These are phyloP conservation scores for Agaricus sinodeliciosus DNA, from an alignment of 768 basidiomycete genomes.

Conservation along the genomic window DNA sequence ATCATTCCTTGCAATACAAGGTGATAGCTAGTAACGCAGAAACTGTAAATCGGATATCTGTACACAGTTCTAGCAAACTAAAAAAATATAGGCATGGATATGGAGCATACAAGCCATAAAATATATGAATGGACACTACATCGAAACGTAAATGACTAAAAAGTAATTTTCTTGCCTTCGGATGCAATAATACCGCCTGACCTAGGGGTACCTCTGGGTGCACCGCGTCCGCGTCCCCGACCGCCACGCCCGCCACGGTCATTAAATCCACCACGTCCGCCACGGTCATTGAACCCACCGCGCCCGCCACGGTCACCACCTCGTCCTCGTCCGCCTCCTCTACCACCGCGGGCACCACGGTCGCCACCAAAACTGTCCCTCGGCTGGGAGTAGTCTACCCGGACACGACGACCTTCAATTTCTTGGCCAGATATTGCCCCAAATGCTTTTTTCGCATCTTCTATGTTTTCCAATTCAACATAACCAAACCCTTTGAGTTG, in stretches of 20 bases:
- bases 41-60: too few species aligned
- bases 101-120: not conserved
- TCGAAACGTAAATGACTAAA: constrained; percentile 21
- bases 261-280: constrained; percentile 26
- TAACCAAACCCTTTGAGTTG: constrained; percentile 94
- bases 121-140: not conserved
- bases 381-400: constrained; percentile 85
- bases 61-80: not conserved
- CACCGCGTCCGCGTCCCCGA: constrained; percentile 36
- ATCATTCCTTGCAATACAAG: too few species aligned
- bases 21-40: too few species aligned
- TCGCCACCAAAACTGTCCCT: constrained; percentile 56
- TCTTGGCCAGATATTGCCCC: constrained; percentile 63
- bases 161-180: constrained; percentile 66
- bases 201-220: constrained; percentile 41
- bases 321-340: constrained; percentile 32
- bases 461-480: constrained; percentile 85
- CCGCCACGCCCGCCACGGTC: constrained; percentile 21
- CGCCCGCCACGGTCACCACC: constrained; percentile 30
- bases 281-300: constrained; percentile 28
- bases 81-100: not conserved
- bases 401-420: constrained; percentile 72
- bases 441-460: constrained; percentile 75
- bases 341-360: constrained; percentile 39
- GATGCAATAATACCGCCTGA: constrained; percentile 58